Conservation (phyloP, 176 grass and related monocot species). For the Lolium perenne region DNA sequence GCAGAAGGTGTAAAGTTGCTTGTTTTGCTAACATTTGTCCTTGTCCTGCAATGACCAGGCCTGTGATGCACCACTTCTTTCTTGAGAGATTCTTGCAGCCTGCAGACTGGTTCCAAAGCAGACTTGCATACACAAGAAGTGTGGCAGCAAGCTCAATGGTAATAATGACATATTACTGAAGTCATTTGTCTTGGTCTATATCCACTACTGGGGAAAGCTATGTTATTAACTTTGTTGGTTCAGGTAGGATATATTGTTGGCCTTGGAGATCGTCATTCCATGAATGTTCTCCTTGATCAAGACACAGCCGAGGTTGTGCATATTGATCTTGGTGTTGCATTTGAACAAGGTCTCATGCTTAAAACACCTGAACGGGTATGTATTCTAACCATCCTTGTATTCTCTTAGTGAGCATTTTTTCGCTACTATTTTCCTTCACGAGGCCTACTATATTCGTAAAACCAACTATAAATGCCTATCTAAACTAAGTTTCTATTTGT, state of each 20-base stretch:
- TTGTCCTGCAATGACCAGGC: constrained; percentile 59
- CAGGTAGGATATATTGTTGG: constrained; percentile 98
- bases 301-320: constrained; percentile 93
- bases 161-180: constrained; percentile 34
- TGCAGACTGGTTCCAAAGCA: constrained; percentile 87
- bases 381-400: constrained; percentile 4
- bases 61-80: constrained; percentile 98
- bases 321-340: constrained; percentile 98
- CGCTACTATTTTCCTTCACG: not conserved
- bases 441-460: not conserved
- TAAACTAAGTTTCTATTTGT: constrained; percentile 32
- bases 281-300: constrained; percentile 98
- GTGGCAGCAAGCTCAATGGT: constrained; percentile 96
- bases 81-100: constrained; percentile 90
- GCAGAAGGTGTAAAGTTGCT: not conserved
- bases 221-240: constrained; percentile 30
- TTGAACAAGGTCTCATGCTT: constrained; percentile 98
- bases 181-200: constrained; percentile 35
- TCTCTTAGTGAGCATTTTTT: constrained; percentile 5
- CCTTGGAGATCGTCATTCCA: constrained; percentile 93
- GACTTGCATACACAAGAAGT: constrained; percentile 93
- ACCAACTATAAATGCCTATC: not conserved
- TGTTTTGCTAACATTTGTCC: constrained; percentile 16
- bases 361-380: constrained; percentile 87
- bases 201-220: constrained; percentile 22